These are phyloP conservation scores for Diplodia intermedia DNA, from an alignment of 2,329 filamentous ascomycete species.

Conservation along the genomic window DNA sequence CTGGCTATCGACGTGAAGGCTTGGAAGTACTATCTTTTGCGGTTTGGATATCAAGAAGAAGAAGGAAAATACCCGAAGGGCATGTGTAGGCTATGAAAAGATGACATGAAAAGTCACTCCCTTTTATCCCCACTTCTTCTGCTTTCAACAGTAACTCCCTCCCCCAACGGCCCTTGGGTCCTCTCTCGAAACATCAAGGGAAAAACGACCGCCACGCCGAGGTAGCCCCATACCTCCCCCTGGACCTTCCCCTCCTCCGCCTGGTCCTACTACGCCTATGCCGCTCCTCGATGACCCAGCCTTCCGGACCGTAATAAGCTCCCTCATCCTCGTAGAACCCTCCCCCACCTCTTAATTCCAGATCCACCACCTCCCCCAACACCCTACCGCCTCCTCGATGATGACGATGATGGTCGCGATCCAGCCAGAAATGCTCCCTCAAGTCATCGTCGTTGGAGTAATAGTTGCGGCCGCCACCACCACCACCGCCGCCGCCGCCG, in stretches of 20 bases:
- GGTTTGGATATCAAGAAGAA: not conserved
- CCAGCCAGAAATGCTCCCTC: constrained; percentile 4
- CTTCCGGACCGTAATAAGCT: not conserved
- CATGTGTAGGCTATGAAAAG: not conserved
- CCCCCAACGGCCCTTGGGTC: not conserved
- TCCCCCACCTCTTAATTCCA: not conserved
- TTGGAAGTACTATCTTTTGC: not conserved
- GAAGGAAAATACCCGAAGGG: not conserved
- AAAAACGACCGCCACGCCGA: not conserved
- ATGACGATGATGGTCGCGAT: too few relatives aligned
- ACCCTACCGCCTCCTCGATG: not conserved
- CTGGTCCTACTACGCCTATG: constrained; percentile 7
- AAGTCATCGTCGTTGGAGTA: not conserved
- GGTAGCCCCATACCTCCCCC: constrained; percentile 3
- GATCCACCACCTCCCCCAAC: not conserved
- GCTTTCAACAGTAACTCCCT: not conserved
- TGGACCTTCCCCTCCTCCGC: not conserved
- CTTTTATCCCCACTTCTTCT: not conserved
- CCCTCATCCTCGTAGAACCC: not conserved
- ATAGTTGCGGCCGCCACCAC: not conserved
- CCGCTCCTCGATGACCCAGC: constrained; percentile 14
- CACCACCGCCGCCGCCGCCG: not conserved
- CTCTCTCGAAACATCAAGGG: not conserved
- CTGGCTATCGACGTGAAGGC: not conserved
- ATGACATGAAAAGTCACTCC: not conserved